These are phyloP conservation scores for Hypoxylon sp. DNA, from an alignment of 2,329 filamentous ascomycete genomes.

Conservation along the genomic window DNA sequence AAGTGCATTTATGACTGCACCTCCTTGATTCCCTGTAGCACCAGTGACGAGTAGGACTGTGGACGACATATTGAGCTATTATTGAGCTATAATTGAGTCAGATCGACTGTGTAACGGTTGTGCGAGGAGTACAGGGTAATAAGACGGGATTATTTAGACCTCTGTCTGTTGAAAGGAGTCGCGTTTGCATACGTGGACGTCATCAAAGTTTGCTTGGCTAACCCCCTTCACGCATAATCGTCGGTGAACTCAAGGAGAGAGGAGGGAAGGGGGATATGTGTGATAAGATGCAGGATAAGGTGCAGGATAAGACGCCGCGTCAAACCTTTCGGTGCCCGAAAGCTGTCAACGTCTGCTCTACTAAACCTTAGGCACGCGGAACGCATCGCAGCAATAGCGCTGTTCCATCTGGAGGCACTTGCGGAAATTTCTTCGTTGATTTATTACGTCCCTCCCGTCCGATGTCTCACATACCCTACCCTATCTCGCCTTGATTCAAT, in stretches of 20 bases:
- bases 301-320: constrained; percentile 6
- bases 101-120: background rate
- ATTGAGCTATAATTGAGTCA: background rate
- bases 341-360: constrained; percentile 21
- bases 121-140: background rate
- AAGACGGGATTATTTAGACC: constrained; percentile 22
- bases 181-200: constrained; percentile 31
- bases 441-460: constrained; percentile 41
- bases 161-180: constrained; percentile 8
- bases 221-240: constrained; percentile 7
- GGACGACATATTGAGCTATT: constrained; percentile 46
- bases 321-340: constrained; percentile 30
- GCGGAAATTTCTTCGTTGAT: constrained; percentile 19
- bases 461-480: constrained; percentile 31
- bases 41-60: constrained; percentile 59
- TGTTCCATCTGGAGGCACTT: constrained; percentile 15
- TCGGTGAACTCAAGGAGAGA: constrained; percentile 17
- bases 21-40: constrained; percentile 64
- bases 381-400: constrained; percentile 20
- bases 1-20: constrained; percentile 59
- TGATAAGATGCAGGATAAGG: constrained; percentile 5
- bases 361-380: constrained; percentile 27
- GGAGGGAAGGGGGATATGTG: background rate
- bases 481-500: constrained; percentile 15
- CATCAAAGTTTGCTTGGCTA: constrained; percentile 25